Percentiles rank a stretch among this genome's conserved stretches.
Conservation (phyloP, 257 asterid species). For the Echium plantagineum region DNA sequence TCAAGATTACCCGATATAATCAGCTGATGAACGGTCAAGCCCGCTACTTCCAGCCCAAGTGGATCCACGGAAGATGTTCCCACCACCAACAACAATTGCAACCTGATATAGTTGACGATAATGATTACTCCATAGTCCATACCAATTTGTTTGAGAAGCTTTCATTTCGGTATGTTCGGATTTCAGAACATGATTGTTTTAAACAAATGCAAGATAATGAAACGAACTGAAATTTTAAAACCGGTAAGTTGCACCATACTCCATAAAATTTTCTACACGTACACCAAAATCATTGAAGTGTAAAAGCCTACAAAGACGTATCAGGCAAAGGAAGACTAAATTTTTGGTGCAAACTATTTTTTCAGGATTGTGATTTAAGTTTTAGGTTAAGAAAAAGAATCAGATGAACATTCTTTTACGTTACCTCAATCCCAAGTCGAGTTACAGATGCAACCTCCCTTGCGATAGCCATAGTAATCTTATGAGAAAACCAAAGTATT, state of each 20-base stretch:
- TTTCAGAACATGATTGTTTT: not conserved
- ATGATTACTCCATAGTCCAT: not conserved
- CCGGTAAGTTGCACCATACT: no score
- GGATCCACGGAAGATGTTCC: conserved; percentile 85
- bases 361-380: not conserved
- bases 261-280: no score
- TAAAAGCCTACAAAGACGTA: not conserved
- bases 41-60: conserved; percentile 88
- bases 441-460: conserved; percentile 96
- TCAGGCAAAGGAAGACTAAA: no score
- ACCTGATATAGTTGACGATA: conserved; percentile 36
- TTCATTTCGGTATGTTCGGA: not conserved
- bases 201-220: not conserved
- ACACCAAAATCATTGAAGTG: no score
- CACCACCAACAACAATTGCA: conserved; percentile 87
- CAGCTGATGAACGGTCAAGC: conserved; percentile 92
- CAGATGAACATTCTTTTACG: not conserved
- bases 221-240: not conserved
- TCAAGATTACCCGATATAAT: conserved; percentile 70
- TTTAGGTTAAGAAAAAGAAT: not conserved
- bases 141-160: not conserved
- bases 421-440: conserved; percentile 90
- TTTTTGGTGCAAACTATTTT: not conserved
- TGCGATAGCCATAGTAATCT: conserved; percentile 94
- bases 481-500: not conserved